Evolutionary conservation across 2,329 filamentous ascomycete genomes (phyloP).

Genomic region (Monilinia fructigena): DNA sequence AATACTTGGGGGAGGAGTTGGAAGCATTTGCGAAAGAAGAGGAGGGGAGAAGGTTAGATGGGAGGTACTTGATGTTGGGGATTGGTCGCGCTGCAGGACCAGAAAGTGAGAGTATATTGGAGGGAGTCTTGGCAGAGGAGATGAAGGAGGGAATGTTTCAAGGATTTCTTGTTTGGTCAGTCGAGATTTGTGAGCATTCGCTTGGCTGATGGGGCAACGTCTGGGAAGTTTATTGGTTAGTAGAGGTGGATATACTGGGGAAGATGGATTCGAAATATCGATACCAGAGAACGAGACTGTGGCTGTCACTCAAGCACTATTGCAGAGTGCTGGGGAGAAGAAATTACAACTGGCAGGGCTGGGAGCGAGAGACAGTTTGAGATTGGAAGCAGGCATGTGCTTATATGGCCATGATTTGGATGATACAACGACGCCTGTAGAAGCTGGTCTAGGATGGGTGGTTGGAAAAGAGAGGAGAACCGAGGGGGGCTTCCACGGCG

Average conservation of each 20-base stretch:
- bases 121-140: constrained; percentile 56
- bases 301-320: constrained; percentile 61
- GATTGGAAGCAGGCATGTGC: constrained; percentile 97
- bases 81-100: constrained; percentile 87
- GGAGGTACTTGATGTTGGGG: constrained; percentile 70
- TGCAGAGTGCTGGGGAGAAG: constrained; percentile 54
- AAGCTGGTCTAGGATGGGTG: constrained; percentile 72
- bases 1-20: constrained; percentile 72
- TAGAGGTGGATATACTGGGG: constrained; percentile 92
- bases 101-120: constrained; percentile 66
- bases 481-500: constrained; percentile 78
- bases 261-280: constrained; percentile 97
- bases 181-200: constrained; percentile 65
- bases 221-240: constrained; percentile 66
- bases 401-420: constrained; percentile 98
- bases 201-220: constrained; percentile 52
- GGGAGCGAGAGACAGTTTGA: constrained; percentile 85
- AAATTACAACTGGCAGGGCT: constrained; percentile 78
- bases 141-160: constrained; percentile 51
- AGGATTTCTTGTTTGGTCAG: constrained; percentile 78
- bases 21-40: constrained; percentile 54
- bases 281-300: constrained; percentile 67
- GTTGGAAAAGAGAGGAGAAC: constrained; percentile 73
- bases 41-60: constrained; percentile 61
- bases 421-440: constrained; percentile 69